Evolutionary conservation across 2,329 filamentous ascomycete species (phyloP).

Genomic region (Phoma sp.): DNA sequence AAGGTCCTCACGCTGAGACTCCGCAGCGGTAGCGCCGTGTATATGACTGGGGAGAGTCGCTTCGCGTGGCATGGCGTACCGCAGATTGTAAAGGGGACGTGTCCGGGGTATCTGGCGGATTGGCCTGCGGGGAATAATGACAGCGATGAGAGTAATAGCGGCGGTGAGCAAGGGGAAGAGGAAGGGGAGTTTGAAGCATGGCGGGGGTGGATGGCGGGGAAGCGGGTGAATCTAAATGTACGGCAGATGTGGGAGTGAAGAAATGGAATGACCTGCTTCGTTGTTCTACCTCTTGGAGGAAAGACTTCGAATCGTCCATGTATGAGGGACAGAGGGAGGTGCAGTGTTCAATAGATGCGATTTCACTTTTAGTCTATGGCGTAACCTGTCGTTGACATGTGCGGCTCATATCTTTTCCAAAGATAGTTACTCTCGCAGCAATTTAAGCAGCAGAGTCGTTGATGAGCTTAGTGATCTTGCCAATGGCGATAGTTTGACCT

Average conservation of each 20-base stretch:
- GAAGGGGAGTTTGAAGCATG: no score
- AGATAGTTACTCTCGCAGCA: neutral
- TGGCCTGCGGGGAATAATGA: constrained; percentile 66
- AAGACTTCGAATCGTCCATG: no score
- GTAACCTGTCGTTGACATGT: neutral
- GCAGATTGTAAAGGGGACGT: constrained; percentile 80
- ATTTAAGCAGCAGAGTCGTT: constrained; percentile 35
- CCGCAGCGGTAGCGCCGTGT: constrained; percentile 84
- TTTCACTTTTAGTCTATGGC: constrained; percentile 14
- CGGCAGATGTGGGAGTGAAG: constrained; percentile 75
- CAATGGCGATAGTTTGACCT: constrained; percentile 99
- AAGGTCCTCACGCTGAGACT: constrained; percentile 52
- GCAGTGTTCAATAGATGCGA: neutral
- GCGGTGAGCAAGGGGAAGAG: no score
- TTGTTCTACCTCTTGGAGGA: no score
- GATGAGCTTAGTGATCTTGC: constrained; percentile 95
- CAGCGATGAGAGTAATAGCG: no score
- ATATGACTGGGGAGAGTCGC: constrained; percentile 81
- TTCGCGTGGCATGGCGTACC: constrained; percentile 97
- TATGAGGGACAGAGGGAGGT: neutral
- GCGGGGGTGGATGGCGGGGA: constrained; percentile 57
- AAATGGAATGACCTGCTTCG: no score
- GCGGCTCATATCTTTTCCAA: neutral
- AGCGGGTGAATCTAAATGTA: constrained; percentile 91
- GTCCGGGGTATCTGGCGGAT: constrained; percentile 72